These are phyloP conservation scores for Penicillium egyptiacum DNA, from an alignment of 495 filamentous ascomycete genomes.

Conservation along the genomic window DNA sequence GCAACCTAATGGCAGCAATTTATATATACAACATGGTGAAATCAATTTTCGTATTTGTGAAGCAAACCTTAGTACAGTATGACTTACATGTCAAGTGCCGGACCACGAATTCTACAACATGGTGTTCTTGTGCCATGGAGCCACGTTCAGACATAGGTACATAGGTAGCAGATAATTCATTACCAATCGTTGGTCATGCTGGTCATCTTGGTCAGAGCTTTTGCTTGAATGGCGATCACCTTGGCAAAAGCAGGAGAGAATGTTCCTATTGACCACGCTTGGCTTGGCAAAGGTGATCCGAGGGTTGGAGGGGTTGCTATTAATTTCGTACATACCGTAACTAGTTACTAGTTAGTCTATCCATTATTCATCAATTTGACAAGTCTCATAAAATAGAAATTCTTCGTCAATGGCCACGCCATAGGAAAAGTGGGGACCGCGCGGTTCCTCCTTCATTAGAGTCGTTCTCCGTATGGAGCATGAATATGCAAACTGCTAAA, in stretches of 20 bases:
- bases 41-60: not conserved
- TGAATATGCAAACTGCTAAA: not conserved
- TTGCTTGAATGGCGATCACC: conserved; percentile 6
- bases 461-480: not conserved
- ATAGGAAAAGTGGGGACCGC: not conserved
- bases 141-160: not conserved
- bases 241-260: not conserved
- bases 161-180: not conserved
- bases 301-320: not conserved
- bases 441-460: not conserved
- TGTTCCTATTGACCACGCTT: not conserved
- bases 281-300: not conserved
- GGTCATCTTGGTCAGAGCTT: conserved; percentile 6
- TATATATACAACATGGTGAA: not conserved
- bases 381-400: too few relatives aligned
- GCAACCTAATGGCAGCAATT: not conserved
- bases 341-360: too few relatives aligned
- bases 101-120: not conserved
- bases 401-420: not conserved
- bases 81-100: not conserved
- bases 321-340: not conserved
- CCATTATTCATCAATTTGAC: not conserved
- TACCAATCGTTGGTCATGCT: not conserved
- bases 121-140: not conserved
- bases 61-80: not conserved